These are phyloP conservation scores for Trichomonascaceae sp. DNA, from an alignment of 1,139 yeast genomes.

Conservation along the genomic window DNA sequence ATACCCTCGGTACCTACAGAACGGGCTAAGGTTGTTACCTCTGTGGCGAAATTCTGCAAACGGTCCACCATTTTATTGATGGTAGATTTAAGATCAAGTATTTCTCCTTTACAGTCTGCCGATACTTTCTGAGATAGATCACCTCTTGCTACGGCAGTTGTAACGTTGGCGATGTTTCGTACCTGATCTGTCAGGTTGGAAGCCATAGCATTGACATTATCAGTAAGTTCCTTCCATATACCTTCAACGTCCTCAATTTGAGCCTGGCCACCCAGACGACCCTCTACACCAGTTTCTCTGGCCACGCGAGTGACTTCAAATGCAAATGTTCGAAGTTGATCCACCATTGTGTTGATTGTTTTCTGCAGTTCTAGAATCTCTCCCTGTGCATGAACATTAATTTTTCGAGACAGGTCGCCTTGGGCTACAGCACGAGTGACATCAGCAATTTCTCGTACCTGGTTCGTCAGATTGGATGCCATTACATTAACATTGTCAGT, in stretches of 20 bases:
- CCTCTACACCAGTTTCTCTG: slow-evolving; percentile 84
- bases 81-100: slow-evolving; percentile 70
- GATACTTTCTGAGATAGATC: slow-evolving; percentile 80
- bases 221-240: slow-evolving; percentile 84
- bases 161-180: slow-evolving; percentile 82
- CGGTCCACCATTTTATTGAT: slow-evolving; percentile 86
- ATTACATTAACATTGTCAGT: slow-evolving; percentile 81
- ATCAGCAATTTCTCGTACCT: slow-evolving; percentile 79
- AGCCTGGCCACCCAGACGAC: slow-evolving; percentile 84
- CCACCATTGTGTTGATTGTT: slow-evolving; percentile 83
- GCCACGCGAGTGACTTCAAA: slow-evolving; percentile 86
- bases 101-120: slow-evolving; percentile 86
- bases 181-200: slow-evolving; percentile 80
- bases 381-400: slow-evolving; percentile 80
- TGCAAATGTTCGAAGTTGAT: slow-evolving; percentile 79
- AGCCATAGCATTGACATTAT: slow-evolving; percentile 85
- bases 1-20: slow-evolving; percentile 90
- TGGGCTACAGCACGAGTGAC: slow-evolving; percentile 80
- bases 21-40: slow-evolving; percentile 78
- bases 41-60: slow-evolving; percentile 80
- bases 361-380: slow-evolving; percentile 72
- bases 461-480: slow-evolving; percentile 82
- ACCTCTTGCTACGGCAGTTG: slow-evolving; percentile 90
- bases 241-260: slow-evolving; percentile 79
- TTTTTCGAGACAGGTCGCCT: slow-evolving; percentile 71